Evolutionary conservation across 2,329 filamentous ascomycete genomes (phyloP).

Genomic region (Sclerotiophoma versabilis): DNA sequence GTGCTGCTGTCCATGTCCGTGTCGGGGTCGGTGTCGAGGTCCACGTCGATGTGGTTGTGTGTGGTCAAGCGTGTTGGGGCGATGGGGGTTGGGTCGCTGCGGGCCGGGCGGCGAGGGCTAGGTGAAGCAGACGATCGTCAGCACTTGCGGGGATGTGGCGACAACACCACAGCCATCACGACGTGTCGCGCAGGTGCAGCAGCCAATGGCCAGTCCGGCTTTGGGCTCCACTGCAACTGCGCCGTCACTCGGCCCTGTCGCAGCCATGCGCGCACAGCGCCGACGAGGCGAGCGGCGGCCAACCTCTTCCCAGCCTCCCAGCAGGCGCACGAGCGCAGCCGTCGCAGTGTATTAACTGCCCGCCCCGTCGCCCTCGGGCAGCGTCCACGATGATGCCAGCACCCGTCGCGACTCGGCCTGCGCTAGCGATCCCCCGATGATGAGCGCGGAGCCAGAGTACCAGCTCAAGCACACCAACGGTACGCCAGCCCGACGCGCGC

Average conservation of each 20-base stretch:
- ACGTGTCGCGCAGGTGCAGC: conserved; percentile 1
- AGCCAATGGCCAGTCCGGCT: conserved; percentile 19
- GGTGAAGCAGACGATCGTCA: conserved; percentile 13
- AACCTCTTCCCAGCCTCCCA: conserved; percentile 39
- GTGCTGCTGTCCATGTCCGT: too few relatives aligned
- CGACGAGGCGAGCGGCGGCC: conserved; percentile 34
- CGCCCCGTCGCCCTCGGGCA: conserved; percentile 10
- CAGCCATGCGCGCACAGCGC: conserved; percentile 31
- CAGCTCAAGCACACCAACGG: conserved; percentile 53
- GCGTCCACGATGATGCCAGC: conserved; percentile 32
- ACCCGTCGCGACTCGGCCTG: conserved; percentile 38
- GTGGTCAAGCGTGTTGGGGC: not conserved
- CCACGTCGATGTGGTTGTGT: too few relatives aligned
- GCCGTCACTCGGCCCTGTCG: conserved; percentile 22
- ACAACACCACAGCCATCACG: conserved; percentile 9
- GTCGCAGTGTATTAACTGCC: conserved; percentile 25
- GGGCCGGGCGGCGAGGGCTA: conserved; percentile 16
- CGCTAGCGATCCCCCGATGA: conserved; percentile 38
- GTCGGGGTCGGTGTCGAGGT: too few relatives aligned
- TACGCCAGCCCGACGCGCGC: conserved; percentile 20
- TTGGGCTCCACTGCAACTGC: conserved; percentile 5
- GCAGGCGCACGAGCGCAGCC: conserved; percentile 19
- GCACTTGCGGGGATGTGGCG: conserved; percentile 10
- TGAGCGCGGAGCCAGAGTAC: conserved; percentile 48
- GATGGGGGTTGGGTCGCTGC: not conserved